Conservation (phyloP, 2,329 filamentous ascomycete genomes). For the Pseudonectria buxi region DNA sequence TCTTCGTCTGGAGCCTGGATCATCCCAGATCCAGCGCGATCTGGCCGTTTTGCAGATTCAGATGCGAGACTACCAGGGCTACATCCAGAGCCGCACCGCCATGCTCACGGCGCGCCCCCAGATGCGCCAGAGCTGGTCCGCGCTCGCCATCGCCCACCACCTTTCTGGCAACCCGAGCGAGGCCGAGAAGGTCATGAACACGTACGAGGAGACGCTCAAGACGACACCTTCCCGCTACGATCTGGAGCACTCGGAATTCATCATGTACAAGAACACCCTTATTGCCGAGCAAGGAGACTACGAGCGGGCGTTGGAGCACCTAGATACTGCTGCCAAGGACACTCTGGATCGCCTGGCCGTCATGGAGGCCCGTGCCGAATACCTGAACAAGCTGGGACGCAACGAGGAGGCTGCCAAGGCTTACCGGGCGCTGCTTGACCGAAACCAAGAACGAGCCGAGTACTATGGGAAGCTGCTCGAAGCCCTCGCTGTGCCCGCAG, state of each 20-base stretch:
- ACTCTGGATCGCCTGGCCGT: constrained; percentile 79
- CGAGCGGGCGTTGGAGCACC: constrained; percentile 76
- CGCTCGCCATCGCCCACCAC: constrained; percentile 89
- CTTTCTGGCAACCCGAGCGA: constrained; percentile 76
- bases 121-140: constrained; percentile 91
- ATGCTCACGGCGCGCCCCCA: constrained; percentile 83
- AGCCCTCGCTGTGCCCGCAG: constrained; percentile 53
- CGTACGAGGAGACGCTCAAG: constrained; percentile 91
- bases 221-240: constrained; percentile 68
- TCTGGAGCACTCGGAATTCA: constrained; percentile 87
- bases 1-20: constrained; percentile 87
- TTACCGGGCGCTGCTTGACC: constrained; percentile 72
- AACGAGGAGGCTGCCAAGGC: constrained; percentile 76
- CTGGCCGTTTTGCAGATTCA: constrained; percentile 89
- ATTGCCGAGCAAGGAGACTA: constrained; percentile 86
- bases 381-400: constrained; percentile 68
- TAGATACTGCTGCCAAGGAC: constrained; percentile 69
- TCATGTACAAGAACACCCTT: constrained; percentile 90
- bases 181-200: constrained; percentile 85
- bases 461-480: constrained; percentile 78
- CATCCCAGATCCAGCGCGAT: constrained; percentile 87
- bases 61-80: constrained; percentile 92
- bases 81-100: constrained; percentile 77
- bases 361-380: constrained; percentile 79
- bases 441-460: constrained; percentile 78